Percentiles rank a stretch among this genome's conserved stretches.
These are phyloP conservation scores for Torrubiellomyces zombiae DNA, from an alignment of 2,329 filamentous ascomycete genomes.

Conservation along the genomic window DNA sequence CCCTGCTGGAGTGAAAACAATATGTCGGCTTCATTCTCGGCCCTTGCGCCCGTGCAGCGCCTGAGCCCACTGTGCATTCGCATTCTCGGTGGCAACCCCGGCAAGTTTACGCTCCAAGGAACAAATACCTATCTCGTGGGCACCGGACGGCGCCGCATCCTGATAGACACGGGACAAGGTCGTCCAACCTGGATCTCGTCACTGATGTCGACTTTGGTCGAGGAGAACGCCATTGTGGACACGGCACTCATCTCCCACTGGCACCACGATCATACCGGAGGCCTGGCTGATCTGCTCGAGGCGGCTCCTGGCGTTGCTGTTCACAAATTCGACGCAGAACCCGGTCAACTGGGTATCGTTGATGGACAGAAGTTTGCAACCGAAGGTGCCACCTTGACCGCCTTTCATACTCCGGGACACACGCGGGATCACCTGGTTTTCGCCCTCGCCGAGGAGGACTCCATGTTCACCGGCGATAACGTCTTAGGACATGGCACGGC, in stretches of 20 bases:
- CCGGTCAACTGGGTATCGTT: slow-evolving; percentile 25
- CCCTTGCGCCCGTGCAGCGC: slow-evolving; percentile 58
- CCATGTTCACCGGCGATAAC: slow-evolving; percentile 81
- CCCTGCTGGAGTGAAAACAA: too few relatives aligned
- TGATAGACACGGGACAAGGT: slow-evolving; percentile 86
- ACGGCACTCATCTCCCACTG: slow-evolving; percentile 72
- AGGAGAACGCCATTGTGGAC: slow-evolving; percentile 54
- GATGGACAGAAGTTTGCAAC: slow-evolving; percentile 38
- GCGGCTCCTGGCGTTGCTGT: slow-evolving; percentile 46
- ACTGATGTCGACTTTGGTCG: slow-evolving; percentile 44
- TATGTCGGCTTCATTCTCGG: too few relatives aligned
- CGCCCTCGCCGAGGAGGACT: slow-evolving; percentile 58
- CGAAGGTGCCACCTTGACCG: slow-evolving; percentile 49
- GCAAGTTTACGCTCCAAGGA: slow-evolving; percentile 60
- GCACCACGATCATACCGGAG: slow-evolving; percentile 75
- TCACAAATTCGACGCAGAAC: slow-evolving; percentile 46
- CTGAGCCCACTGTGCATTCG: slow-evolving; percentile 65
- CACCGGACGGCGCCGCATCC: slow-evolving; percentile 51
- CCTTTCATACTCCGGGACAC: slow-evolving; percentile 49
- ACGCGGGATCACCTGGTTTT: slow-evolving; percentile 71
- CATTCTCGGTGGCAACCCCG: slow-evolving; percentile 79
- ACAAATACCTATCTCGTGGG: slow-evolving; percentile 95
- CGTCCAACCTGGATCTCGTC: slow-evolving; percentile 53
- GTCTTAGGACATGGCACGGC: slow-evolving; percentile 75
- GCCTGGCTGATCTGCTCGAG: slow-evolving; percentile 50